phyloP scores from a whole-genome alignment of 228 moss, liverwort and hornwort genomes.

The Sphagnum fallax region DNA sequence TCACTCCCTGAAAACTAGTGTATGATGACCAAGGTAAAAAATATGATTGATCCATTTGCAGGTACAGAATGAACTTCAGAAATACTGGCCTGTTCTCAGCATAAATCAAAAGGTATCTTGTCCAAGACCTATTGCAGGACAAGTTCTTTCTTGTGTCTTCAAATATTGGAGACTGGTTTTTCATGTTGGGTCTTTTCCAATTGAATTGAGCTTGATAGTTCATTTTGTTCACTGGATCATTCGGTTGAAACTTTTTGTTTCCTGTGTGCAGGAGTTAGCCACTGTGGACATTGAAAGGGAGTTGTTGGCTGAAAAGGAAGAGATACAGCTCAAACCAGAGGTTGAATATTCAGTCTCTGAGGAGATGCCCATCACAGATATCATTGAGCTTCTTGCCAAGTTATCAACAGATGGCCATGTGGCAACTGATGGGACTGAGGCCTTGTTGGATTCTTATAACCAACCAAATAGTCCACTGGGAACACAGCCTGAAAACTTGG shows the following conservation, averaged over 20 bases:
- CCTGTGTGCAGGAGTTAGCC: too few species aligned
- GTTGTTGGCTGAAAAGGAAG: background rate
- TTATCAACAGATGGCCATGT: slow-evolving; percentile 29
- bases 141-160: too few species aligned
- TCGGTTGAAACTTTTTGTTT: too few species aligned
- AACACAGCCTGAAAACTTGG: background rate
- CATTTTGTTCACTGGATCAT: too few species aligned
- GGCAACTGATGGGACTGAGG: background rate
- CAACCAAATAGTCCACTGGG: slow-evolving; percentile 5
- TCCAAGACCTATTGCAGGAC: slow-evolving; percentile 8
- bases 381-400: slow-evolving; percentile 25
- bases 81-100: slow-evolving; percentile 15
- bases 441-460: slow-evolving; percentile 3
- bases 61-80: slow-evolving; percentile 8
- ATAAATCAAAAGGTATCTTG: slow-evolving; percentile 1
- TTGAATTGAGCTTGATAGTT: too few species aligned
- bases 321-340: slow-evolving; percentile 5
- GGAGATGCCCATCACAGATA: slow-evolving; percentile 7
- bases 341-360: slow-evolving; percentile 8
- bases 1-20: too few species aligned
- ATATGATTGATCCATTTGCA: background rate
- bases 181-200: too few species aligned
- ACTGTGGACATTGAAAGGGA: too few species aligned
- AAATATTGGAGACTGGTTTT: too few species aligned
- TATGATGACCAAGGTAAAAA: too few species aligned